These are phyloP conservation scores for Hypoxylon cercidicola DNA, from an alignment of 495 filamentous ascomycete species.

Conservation along the genomic window DNA sequence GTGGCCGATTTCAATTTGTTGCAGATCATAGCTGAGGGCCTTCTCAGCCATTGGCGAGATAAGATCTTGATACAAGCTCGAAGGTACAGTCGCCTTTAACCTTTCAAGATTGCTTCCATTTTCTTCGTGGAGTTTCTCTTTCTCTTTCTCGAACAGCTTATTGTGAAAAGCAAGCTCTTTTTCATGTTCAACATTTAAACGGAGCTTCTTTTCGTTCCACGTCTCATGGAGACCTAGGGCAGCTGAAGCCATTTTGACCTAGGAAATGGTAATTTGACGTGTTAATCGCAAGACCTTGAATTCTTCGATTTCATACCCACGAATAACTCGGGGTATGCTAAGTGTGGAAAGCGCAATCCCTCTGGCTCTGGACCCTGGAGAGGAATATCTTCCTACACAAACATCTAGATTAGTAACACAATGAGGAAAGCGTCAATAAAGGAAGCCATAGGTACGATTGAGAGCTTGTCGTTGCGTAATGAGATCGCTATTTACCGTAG, in stretches of 20 bases:
- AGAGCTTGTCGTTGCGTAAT: too few species aligned
- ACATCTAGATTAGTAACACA: too few species aligned
- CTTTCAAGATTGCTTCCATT: slow-evolving; percentile 6
- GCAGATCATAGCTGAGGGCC: slow-evolving; percentile 18
- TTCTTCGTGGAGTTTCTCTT: slow-evolving; percentile 2
- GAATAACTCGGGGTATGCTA: too few species aligned
- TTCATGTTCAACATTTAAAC: slow-evolving; percentile 12
- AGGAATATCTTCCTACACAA: too few species aligned
- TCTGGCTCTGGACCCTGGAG: too few species aligned
- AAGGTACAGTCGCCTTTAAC: slow-evolving; percentile 11
- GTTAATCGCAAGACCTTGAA: too few species aligned
- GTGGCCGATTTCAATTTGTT: slow-evolving; percentile 3
- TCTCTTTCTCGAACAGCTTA: slow-evolving; percentile 10
- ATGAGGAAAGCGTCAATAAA: too few species aligned
- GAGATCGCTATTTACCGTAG: too few species aligned
- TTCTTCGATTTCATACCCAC: too few species aligned
- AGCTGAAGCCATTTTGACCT: slow-evolving; percentile 19
- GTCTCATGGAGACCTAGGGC: neutral
- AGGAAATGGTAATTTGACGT: too few species aligned
- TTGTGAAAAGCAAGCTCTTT: slow-evolving; percentile 9
- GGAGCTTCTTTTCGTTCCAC: slow-evolving; percentile 10
- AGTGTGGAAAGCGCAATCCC: too few species aligned
- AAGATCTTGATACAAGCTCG: slow-evolving; percentile 14
- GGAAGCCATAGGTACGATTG: too few species aligned
- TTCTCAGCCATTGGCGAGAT: slow-evolving; percentile 30